These are phyloP conservation scores for Ephemerocybe angulata DNA, from an alignment of 768 basidiomycete genomes.

Conservation along the genomic window DNA sequence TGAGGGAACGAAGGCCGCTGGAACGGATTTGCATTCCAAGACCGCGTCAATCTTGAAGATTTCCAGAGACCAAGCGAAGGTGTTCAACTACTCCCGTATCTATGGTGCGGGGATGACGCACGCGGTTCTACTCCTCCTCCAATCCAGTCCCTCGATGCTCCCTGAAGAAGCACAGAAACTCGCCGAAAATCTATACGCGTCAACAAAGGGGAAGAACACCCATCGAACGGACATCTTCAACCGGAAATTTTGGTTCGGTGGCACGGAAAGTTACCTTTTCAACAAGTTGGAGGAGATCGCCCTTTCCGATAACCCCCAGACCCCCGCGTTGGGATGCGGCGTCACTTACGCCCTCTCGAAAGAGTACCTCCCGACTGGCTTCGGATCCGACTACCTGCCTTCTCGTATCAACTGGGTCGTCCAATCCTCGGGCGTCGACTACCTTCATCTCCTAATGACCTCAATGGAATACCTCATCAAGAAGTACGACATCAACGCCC, in stretches of 20 bases:
- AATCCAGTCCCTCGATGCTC: constrained; percentile 77
- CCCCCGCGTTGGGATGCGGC: constrained; percentile 91
- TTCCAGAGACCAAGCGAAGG: constrained; percentile 92
- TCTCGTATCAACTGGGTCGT: constrained; percentile 99
- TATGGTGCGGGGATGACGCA: constrained; percentile 98
- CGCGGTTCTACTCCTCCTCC: constrained; percentile 81
- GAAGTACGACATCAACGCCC: constrained; percentile 80
- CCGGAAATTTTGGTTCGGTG: constrained; percentile 93
- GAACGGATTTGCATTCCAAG: constrained; percentile 96
- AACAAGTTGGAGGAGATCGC: constrained; percentile 98
- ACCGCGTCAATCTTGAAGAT: constrained; percentile 91
- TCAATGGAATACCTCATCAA: constrained; percentile 85
- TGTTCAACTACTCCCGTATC: constrained; percentile 98
- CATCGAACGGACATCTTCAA: constrained; percentile 70
- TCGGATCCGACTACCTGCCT: constrained; percentile 87
- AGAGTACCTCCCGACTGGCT: constrained; percentile 75
- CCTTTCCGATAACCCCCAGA: constrained; percentile 77
- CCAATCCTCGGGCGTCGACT: constrained; percentile 97
- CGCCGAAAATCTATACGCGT: constrained; percentile 82
- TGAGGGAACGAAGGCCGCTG: constrained; percentile 91
- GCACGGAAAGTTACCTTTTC: constrained; percentile 94
- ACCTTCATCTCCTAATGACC: constrained; percentile 93
- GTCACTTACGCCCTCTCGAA: constrained; percentile 92
- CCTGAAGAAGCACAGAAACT: constrained; percentile 74
- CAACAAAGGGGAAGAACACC: constrained; percentile 91